These are phyloP conservation scores for Ceratocystis cacaofunesta DNA, from an alignment of 2,329 filamentous ascomycete genomes.

Conservation along the genomic window DNA sequence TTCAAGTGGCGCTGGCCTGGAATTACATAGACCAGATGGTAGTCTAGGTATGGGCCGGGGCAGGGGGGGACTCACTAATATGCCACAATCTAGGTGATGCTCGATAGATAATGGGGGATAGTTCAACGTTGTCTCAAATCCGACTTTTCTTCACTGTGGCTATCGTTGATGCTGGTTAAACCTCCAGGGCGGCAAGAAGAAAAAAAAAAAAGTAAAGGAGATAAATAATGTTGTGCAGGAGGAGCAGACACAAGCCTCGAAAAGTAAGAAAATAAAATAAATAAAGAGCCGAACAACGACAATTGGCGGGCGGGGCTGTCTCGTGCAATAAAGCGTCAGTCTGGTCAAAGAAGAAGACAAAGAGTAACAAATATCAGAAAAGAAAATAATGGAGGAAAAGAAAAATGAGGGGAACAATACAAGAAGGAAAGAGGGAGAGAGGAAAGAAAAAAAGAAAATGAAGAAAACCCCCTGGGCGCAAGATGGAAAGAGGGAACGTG, in stretches of 20 bases:
- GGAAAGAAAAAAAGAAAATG: neutral
- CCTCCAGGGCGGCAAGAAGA: neutral
- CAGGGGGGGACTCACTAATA: neutral
- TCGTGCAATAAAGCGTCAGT: neutral
- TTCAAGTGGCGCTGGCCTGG: constrained; percentile 1
- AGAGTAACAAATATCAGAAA: neutral
- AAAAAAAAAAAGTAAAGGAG: neutral
- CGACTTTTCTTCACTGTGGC: neutral
- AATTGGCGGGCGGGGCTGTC: no score
- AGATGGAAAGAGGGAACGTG: neutral
- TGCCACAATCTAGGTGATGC: neutral
- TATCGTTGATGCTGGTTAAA: neutral
- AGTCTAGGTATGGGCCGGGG: neutral
- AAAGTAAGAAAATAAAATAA: neutral
- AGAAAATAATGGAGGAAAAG: neutral
- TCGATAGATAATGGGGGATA: neutral
- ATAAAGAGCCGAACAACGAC: neutral
- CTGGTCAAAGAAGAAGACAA: neutral
- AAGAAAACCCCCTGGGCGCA: neutral
- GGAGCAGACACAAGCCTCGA: neutral
- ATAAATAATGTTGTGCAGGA: neutral
- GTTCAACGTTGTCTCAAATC: neutral
- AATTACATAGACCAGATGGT: neutral
- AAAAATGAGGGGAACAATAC: neutral
- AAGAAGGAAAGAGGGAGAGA: neutral